A percentile compares a stretch with the other conserved stretches of the same genome.
Evolutionary conservation across 176 grass and related monocot genomes (phyloP).

Genomic region (Triticum dicoccoides): DNA sequence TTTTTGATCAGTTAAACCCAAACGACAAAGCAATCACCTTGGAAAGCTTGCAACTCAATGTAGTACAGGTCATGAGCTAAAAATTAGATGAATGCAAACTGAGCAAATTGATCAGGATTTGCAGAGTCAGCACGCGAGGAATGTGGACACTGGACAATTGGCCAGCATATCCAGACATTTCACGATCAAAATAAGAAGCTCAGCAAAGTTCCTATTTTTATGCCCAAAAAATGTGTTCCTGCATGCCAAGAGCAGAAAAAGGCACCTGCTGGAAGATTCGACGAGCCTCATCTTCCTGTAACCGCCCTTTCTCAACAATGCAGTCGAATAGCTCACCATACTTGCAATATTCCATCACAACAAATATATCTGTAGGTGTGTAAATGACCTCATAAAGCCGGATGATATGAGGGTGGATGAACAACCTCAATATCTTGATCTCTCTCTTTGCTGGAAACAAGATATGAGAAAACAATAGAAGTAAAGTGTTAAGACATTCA

Average conservation of each 20-base stretch:
- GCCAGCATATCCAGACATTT: neutral
- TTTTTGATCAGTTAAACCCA: neutral
- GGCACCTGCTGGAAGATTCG: constrained; percentile 87
- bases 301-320: constrained; percentile 85
- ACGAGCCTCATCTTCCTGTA: constrained; percentile 88
- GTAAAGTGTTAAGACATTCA: constrained; percentile 15
- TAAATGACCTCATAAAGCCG: constrained; percentile 96
- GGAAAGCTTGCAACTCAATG: neutral
- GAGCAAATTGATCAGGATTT: neutral
- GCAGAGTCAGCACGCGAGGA: neutral
- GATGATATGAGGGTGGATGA: constrained; percentile 96
- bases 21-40: constrained; percentile 1
- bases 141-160: constrained; percentile 4
- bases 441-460: constrained; percentile 76
- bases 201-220: neutral
- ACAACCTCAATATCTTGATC: constrained; percentile 88
- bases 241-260: neutral
- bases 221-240: neutral
- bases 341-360: constrained; percentile 95
- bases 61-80: neutral
- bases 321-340: constrained; percentile 88
- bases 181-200: constrained; percentile 10
- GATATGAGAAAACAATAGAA: neutral
- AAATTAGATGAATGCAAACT: neutral
- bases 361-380: constrained; percentile 76